Evolutionary conservation across 116 monocot species (phyloP).

Genomic region (Posidonia oceanica): DNA sequence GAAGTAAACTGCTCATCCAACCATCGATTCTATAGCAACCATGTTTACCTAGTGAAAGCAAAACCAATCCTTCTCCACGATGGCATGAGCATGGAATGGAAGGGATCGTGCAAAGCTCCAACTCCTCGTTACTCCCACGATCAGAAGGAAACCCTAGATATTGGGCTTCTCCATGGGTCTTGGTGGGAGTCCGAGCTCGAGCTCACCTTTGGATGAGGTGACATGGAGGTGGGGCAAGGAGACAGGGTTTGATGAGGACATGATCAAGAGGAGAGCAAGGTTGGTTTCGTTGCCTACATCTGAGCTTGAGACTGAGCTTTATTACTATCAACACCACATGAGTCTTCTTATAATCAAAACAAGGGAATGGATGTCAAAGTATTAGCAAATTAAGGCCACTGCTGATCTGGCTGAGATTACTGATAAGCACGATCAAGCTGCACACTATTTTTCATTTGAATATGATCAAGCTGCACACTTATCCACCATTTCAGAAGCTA

Average conservation of each 20-base stretch:
- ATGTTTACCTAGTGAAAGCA: too few species aligned
- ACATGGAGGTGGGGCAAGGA: conserved; percentile 72
- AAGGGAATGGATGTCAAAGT: conserved; percentile 62
- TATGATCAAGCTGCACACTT: conserved; percentile 30
- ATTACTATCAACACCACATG: conserved; percentile 85
- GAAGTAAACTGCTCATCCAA: too few species aligned
- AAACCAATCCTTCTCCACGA: too few species aligned
- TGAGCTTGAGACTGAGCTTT: conserved; percentile 71
- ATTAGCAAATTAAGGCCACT: conserved; percentile 56
- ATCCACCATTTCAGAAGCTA: conserved; percentile 57
- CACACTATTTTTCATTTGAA: too few species aligned
- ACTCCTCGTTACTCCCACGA: too few species aligned
- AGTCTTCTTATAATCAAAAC: conserved; percentile 77
- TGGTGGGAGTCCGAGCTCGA: too few species aligned
- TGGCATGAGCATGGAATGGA: too few species aligned
- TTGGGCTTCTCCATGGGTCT: too few species aligned
- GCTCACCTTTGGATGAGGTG: conserved; percentile 39
- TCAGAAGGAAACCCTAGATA: too few species aligned
- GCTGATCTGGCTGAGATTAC: conserved; percentile 40
- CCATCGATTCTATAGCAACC: too few species aligned
- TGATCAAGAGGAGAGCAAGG: conserved; percentile 69
- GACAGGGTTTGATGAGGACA: conserved; percentile 83
- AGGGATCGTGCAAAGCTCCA: too few species aligned
- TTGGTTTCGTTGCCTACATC: conserved; percentile 67
- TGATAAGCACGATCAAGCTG: conserved; percentile 45